Evolutionary conservation across 2,329 filamentous ascomycete genomes (phyloP), one percentile per base, ranked within the genome.

Genomic region (Penicillium glabrum): DNA sequence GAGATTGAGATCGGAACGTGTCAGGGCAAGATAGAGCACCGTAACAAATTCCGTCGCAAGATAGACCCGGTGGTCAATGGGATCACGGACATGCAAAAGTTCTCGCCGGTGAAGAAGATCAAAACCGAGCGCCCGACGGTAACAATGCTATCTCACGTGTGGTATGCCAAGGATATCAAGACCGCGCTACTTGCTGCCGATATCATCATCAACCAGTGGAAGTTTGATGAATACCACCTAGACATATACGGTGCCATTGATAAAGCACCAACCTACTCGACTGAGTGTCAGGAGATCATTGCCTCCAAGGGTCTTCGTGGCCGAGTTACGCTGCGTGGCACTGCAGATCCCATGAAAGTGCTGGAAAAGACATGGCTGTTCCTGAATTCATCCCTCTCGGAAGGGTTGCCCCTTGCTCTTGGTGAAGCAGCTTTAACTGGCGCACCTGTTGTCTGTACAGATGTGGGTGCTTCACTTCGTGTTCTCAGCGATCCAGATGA

Each of bases 1-100:
- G 84, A 87, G 63, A 77, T 82, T 4, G 84, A 87, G 62, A 82
- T 86, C 26, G 84, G 84, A 39, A 86, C 82, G 13, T 79, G 80
- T 53, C 80, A 85, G 61, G 84, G 84, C 19, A 75, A 76, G 16
- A 76, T 86, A 41, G 80, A 82, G 54, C 83, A 84, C 64, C 80
- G 82, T 58, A 84, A 83, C 56, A 75, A 77, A 9, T 86, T 86
- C 75, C 75, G 75, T 46, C 79, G 83, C 51, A 86, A 86, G 66
- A 82, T 88, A 44, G 84, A 87, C 60, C 85, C 85, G 1, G 83
- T 88, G 35, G 84, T 87, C 61, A 88, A 88, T 64, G 85, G 85
- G 50, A 86, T 87, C 61, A 82, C 81, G 48, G 83, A 87, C 65
- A 86, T 86, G 83, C 82, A 84, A 47, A 83, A 82, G 57, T 87